phyloP scores from a whole-genome alignment of 2,329 filamentous ascomycete species.

The Myotisia sp. region DNA sequence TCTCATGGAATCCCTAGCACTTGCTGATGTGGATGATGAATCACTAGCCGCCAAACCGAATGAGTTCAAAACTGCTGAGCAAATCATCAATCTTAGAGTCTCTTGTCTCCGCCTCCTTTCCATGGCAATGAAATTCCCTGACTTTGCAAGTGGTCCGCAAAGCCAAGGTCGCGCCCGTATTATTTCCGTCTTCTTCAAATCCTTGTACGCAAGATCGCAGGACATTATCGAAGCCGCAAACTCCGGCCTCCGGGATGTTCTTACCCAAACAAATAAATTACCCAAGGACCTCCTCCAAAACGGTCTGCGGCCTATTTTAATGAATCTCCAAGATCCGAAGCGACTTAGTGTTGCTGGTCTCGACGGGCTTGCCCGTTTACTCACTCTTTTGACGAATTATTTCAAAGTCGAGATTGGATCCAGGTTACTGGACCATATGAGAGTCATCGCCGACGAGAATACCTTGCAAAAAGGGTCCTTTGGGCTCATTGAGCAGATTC shows the following conservation, averaged over 20 bases:
- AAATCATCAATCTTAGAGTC: conserved; percentile 80
- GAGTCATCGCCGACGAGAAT: conserved; percentile 67
- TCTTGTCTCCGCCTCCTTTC: conserved; percentile 87
- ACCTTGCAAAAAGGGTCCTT: conserved; percentile 84
- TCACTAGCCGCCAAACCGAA: conserved; percentile 80
- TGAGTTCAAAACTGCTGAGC: conserved; percentile 89
- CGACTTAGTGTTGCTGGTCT: conserved; percentile 77
- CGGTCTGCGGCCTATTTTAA: conserved; percentile 83
- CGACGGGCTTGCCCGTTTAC: conserved; percentile 74
- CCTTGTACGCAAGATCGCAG: conserved; percentile 79
- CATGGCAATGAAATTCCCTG: conserved; percentile 82
- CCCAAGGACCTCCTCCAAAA: conserved; percentile 93
- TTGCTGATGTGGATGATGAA: conserved; percentile 91
- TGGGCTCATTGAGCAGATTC: conserved; percentile 82
- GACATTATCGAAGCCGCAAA: conserved; percentile 91
- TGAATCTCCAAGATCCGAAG: conserved; percentile 88
- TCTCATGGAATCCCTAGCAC: conserved; percentile 80
- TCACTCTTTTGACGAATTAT: conserved; percentile 89
- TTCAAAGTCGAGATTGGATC: conserved; percentile 98
- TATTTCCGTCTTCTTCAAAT: conserved; percentile 95
- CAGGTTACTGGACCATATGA: conserved; percentile 84
- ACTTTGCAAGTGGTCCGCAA: conserved; percentile 64
- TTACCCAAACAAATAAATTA: conserved; percentile 77
- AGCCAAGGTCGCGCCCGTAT: conserved; percentile 53
- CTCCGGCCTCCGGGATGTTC: conserved; percentile 70